These are phyloP conservation scores for Vitis hybrid DNA, from an alignment of 177 flowering plant species.

Conservation along the genomic window DNA sequence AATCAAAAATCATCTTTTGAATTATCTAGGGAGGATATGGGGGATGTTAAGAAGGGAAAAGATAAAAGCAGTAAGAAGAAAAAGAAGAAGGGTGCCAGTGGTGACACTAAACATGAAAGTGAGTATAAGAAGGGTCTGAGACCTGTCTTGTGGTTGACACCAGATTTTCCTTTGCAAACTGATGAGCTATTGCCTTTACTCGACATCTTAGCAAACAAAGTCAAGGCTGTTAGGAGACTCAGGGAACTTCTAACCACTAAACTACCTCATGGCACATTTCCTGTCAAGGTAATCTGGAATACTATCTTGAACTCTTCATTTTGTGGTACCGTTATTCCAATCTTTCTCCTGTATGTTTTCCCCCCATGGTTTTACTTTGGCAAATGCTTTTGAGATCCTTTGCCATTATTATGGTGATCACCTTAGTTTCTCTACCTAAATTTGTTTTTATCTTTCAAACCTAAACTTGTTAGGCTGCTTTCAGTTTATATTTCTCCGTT, in stretches of 20 bases:
- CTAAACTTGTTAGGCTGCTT: too few relatives aligned
- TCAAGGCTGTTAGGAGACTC: conserved; percentile 91
- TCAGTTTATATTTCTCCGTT: too few relatives aligned
- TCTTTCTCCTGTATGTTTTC: neutral
- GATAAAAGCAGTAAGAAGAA: conserved; percentile 82
- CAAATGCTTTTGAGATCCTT: neutral
- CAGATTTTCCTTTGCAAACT: conserved; percentile 88
- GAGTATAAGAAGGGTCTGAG: conserved; percentile 94
- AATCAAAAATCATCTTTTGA: conserved; percentile 56
- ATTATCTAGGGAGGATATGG: conserved; percentile 42
- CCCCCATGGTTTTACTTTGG: neutral
- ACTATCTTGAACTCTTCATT: conserved; percentile 9
- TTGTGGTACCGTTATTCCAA: neutral
- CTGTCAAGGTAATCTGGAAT: conserved; percentile 74
- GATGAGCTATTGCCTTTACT: conserved; percentile 93
- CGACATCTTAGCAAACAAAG: conserved; percentile 97
- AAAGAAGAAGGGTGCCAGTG: conserved; percentile 60
- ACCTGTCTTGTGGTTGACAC: conserved; percentile 94
- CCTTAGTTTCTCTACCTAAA: neutral
- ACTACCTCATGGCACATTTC: conserved; percentile 83
- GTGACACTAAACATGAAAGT: conserved; percentile 76
- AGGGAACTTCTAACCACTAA: conserved; percentile 97
- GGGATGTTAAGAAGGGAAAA: conserved; percentile 60
- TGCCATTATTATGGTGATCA: neutral
- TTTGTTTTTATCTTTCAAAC: too few relatives aligned